These are phyloP conservation scores for Sideroxylon spinosum DNA, from an alignment of 179 eudicot species.

Conservation along the genomic window DNA sequence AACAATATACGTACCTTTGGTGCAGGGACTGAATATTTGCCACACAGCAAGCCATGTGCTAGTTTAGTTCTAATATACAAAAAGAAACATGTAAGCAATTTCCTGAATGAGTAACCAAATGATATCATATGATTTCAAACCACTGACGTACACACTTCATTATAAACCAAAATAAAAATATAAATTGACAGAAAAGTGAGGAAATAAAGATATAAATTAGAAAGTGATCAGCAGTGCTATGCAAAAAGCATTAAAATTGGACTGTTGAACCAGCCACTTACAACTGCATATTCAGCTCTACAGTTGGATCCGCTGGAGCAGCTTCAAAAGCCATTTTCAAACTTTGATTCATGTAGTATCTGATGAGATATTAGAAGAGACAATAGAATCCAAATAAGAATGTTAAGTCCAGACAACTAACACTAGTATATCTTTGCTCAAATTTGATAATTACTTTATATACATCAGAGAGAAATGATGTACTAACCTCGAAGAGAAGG, in stretches of 20 bases:
- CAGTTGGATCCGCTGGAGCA: slow-evolving; percentile 98
- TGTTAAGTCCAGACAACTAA: background rate
- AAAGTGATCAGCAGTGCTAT: background rate
- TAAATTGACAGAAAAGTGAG: background rate
- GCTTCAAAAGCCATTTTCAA: slow-evolving; percentile 67
- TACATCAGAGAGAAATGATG: slow-evolving; percentile 8
- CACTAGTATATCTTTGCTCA: background rate
- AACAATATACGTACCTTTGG: slow-evolving; percentile 50
- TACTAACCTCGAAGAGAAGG: slow-evolving; percentile 67
- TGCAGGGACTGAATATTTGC: slow-evolving; percentile 74
- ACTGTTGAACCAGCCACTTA: slow-evolving; percentile 34
- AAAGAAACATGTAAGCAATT: slow-evolving; percentile 1
- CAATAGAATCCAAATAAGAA: background rate
- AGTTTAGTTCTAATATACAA: slow-evolving; percentile 61
- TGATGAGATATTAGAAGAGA: slow-evolving; percentile 23
- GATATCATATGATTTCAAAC: background rate
- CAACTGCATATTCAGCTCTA: slow-evolving; percentile 93
- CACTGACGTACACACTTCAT: background rate
- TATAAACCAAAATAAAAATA: background rate
- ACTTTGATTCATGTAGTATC: slow-evolving; percentile 57
- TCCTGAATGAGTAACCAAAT: background rate
- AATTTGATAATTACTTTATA: background rate
- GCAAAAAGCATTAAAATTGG: background rate
- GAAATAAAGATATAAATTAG: background rate
- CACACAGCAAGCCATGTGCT: slow-evolving; percentile 88